phyloP scores from a whole-genome alignment of 306 rosid genomes.

The Styphnolobium japonicum region DNA sequence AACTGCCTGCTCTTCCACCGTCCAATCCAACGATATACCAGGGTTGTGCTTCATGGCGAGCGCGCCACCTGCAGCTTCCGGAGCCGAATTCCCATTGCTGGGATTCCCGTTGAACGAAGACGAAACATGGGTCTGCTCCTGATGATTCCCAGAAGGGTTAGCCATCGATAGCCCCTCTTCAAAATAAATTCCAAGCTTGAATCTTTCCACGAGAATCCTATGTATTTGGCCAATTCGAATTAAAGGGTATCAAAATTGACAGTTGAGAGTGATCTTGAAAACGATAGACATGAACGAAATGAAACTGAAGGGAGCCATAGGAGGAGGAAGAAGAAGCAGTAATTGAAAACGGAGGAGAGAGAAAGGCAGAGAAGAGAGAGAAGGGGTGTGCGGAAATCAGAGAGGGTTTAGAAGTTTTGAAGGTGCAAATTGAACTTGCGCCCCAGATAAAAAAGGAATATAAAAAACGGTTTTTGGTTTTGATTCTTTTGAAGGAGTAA shows the following conservation, averaged over 20 bases:
- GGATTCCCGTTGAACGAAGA: constrained; percentile 74
- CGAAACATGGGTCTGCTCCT: constrained; percentile 65
- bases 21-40: constrained; percentile 58
- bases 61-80: constrained; percentile 57
- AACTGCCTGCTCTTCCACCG: constrained; percentile 51
- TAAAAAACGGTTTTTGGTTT: no score
- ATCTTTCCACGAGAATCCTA: background rate
- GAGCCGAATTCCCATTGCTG: constrained; percentile 52
- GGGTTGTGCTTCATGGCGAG: constrained; percentile 57
- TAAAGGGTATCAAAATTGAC: constrained; percentile 9
- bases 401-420: constrained; percentile 26
- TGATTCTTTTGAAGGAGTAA: no score
- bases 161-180: constrained; percentile 33
- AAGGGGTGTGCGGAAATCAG: no score
- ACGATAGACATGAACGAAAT: background rate
- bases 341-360: background rate
- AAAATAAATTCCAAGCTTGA: background rate
- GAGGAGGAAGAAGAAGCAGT: background rate
- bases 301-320: constrained; percentile 55
- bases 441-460: no score
- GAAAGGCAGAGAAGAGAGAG: no score
- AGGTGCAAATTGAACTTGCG: background rate
- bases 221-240: constrained; percentile 24
- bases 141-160: constrained; percentile 67
- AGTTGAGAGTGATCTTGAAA: background rate